Conservation (phyloP, 2,329 filamentous ascomycete genomes). For the Saccharata proteae region DNA sequence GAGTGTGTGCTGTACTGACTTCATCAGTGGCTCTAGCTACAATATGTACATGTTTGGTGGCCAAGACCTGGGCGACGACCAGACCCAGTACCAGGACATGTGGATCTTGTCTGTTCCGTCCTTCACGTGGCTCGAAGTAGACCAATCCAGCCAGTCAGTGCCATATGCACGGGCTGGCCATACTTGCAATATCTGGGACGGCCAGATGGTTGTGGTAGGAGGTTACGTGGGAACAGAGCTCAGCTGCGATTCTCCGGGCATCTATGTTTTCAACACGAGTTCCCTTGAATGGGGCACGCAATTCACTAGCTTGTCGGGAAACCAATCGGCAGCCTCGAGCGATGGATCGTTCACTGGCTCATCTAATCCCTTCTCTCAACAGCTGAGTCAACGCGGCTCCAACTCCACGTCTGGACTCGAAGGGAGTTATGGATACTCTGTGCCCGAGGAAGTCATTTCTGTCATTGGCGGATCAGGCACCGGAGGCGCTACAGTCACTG, state of each 20-base stretch:
- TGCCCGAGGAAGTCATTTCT: conserved; percentile 51
- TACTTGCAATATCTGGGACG: conserved; percentile 64
- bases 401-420: conserved; percentile 42
- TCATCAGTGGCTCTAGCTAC: conserved; percentile 50
- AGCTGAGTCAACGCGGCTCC: conserved; percentile 34
- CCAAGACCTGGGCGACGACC: conserved; percentile 49
- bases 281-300: conserved; percentile 55
- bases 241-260: conserved; percentile 53
- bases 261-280: conserved; percentile 68
- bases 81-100: conserved; percentile 56
- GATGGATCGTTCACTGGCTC: conserved; percentile 11
- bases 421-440: conserved; percentile 52
- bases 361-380: conserved; percentile 36
- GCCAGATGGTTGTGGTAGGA: conserved; percentile 69
- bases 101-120: conserved; percentile 72
- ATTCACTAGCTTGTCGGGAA: conserved; percentile 53
- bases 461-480: conserved; percentile 55
- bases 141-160: conserved; percentile 33
- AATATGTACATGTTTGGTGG: conserved; percentile 71
- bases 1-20: too few species aligned
- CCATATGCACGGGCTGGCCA: conserved; percentile 57
- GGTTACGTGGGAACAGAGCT: conserved; percentile 52
- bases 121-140: conserved; percentile 66
- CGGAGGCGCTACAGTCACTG: conserved; percentile 58
- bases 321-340: conserved; percentile 24